Conservation (phyloP, 202 grass and related monocot species). For the Carex sylvatica region DNA sequence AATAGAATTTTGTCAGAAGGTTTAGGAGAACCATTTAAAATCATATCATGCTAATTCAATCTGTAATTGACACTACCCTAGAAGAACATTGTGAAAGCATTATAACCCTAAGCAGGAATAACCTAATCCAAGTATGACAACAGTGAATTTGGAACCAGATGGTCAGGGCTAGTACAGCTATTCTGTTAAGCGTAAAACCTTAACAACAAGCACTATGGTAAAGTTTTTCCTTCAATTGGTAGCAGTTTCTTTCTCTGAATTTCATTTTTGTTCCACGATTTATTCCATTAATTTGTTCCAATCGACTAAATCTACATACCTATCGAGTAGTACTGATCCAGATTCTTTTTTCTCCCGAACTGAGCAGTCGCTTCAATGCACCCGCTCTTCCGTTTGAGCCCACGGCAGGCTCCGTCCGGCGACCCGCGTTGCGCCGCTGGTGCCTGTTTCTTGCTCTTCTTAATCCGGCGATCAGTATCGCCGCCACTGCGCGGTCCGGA, state of each 20-base stretch:
- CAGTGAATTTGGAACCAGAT: neutral
- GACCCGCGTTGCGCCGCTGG: conserved; percentile 19
- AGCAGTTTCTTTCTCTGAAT: neutral
- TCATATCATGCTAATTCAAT: neutral
- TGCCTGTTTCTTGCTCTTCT: neutral
- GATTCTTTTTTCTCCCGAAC: conserved; percentile 70
- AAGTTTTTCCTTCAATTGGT: neutral
- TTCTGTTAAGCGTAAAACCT: neutral
- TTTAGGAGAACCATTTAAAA: neutral
- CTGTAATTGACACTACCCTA: neutral
- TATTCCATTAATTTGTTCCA: neutral
- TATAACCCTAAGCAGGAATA: neutral
- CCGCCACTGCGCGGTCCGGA: neutral
- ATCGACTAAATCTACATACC: conserved; percentile 18
- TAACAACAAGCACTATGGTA: neutral
- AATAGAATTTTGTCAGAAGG: neutral
- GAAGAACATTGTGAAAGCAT: neutral
- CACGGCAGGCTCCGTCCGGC: conserved; percentile 47
- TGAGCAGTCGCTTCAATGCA: conserved; percentile 71
- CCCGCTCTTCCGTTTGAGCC: conserved; percentile 80
- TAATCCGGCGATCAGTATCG: conserved; percentile 24
- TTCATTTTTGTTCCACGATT: neutral
- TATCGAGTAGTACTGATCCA: conserved; percentile 74
- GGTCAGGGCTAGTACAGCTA: neutral
- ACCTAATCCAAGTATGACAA: neutral